Conservation (phyloP, 208 protist genomes). For the Blastocrithidia nonstop region DNA sequence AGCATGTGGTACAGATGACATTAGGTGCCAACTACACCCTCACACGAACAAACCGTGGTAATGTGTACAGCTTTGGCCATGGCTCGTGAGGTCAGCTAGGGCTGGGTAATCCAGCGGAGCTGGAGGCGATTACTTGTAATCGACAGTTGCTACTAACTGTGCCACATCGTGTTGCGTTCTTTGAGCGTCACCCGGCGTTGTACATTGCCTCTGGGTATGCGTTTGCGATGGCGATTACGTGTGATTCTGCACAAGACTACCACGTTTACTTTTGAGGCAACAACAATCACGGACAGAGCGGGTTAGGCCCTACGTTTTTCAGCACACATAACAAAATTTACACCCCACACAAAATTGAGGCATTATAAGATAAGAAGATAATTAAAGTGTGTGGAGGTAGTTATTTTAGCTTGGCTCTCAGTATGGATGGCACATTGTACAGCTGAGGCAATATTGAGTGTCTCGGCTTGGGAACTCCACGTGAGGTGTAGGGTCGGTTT, state of each 20-base stretch:
- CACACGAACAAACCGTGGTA: constrained; percentile 27
- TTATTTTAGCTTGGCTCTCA: constrained; percentile 70
- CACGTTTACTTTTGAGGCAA: constrained; percentile 84
- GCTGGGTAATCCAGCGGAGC: constrained; percentile 18
- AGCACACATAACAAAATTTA: constrained; percentile 50
- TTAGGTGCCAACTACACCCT: constrained; percentile 78
- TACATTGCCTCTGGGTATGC: constrained; percentile 64
- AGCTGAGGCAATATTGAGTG: constrained; percentile 80
- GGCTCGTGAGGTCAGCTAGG: constrained; percentile 80
- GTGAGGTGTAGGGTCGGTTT: constrained; percentile 32
- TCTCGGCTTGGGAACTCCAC: constrained; percentile 39
- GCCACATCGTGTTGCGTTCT: constrained; percentile 53
- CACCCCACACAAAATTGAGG: constrained; percentile 36
- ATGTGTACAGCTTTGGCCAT: constrained; percentile 70
- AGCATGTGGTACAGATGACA: constrained; percentile 46
- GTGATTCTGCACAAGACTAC: constrained; percentile 24
- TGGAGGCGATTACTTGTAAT: constrained; percentile 25
- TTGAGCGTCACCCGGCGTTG: constrained; percentile 33
- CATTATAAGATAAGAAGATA: constrained; percentile 48
- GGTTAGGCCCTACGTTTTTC: constrained; percentile 45
- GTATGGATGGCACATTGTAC: constrained; percentile 47
- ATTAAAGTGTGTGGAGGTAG: constrained; percentile 71
- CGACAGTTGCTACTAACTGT: constrained; percentile 26
- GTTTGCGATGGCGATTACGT: constrained; percentile 64
- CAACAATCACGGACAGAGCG: constrained; percentile 84